A percentile compares a stretch with the other conserved stretches of the same genome.
Evolutionary conservation across 108 stramenopile species (phyloP).

Genomic region (Skeletonema costatum): DNA sequence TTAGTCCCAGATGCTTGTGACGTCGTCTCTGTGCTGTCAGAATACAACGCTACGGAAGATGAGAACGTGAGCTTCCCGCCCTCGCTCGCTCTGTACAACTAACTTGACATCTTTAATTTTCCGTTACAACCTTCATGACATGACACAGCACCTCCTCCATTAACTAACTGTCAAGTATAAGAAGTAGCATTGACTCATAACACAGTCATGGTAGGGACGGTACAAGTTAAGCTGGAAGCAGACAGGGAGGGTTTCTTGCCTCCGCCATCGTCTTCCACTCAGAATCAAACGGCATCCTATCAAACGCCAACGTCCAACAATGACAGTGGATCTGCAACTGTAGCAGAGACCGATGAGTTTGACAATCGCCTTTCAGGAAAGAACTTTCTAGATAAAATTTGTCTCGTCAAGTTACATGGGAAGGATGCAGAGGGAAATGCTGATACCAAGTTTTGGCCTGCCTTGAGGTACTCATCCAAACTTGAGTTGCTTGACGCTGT

Average conservation of each 20-base stretch:
- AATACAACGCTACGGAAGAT: too few species aligned
- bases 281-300: not conserved
- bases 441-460: not conserved
- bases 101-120: too few species aligned
- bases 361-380: not conserved
- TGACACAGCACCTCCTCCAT: too few species aligned
- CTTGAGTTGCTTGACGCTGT: not conserved
- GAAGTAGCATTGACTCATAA: not conserved
- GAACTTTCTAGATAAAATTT: not conserved
- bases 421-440: not conserved
- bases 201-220: not conserved
- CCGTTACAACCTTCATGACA: too few species aligned
- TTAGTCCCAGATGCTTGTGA: too few species aligned
- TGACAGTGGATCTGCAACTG: not conserved
- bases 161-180: too few species aligned
- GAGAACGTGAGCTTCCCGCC: too few species aligned
- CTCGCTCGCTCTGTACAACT: too few species aligned
- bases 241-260: not conserved
- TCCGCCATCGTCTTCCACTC: not conserved
- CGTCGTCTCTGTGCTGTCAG: too few species aligned
- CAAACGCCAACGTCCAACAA: not conserved
- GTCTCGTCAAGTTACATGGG: not conserved
- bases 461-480: not conserved
- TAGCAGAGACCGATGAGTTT: not conserved
- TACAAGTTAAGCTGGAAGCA: not conserved